These are phyloP conservation scores for Arabidopsis suecica DNA, from an alignment of 345 rosid species.

Conservation along the genomic window DNA sequence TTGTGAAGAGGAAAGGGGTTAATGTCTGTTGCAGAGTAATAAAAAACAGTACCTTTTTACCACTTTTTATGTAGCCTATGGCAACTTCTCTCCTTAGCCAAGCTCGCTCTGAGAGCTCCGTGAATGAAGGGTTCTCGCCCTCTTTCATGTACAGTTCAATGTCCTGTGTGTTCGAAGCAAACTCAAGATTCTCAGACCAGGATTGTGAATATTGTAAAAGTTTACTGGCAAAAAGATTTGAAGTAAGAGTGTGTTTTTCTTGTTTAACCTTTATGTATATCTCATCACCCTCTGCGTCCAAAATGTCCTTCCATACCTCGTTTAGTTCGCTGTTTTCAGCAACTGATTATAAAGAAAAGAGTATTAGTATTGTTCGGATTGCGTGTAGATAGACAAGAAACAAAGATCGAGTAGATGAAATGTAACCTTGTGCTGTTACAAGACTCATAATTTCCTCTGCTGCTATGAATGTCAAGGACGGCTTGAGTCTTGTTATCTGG, in stretches of 20 bases:
- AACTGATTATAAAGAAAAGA: constrained; percentile 55
- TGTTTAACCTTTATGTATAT: constrained; percentile 80
- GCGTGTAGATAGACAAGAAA: not conserved
- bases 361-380: constrained; percentile 12
- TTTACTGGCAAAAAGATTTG: not conserved
- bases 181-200: constrained; percentile 9
- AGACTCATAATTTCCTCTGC: constrained; percentile 98
- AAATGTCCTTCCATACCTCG: constrained; percentile 96
- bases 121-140: constrained; percentile 88
- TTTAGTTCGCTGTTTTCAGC: constrained; percentile 85
- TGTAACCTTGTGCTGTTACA: constrained; percentile 94
- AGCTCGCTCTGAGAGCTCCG: constrained; percentile 85
- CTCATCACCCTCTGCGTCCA: constrained; percentile 95
- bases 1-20: not conserved
- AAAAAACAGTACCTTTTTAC: constrained; percentile 58
- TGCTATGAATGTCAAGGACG: constrained; percentile 84
- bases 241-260: constrained; percentile 2
- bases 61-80: constrained; percentile 80
- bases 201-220: constrained; percentile 1
- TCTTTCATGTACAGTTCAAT: constrained; percentile 76
- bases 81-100: constrained; percentile 82
- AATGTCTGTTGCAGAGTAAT: constrained; percentile 4
- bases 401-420: constrained; percentile 4
- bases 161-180: constrained; percentile 55
- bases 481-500: constrained; percentile 83